These are phyloP conservation scores for Tuber umbilicatum DNA, from an alignment of 495 filamentous ascomycete genomes.

Conservation along the genomic window DNA sequence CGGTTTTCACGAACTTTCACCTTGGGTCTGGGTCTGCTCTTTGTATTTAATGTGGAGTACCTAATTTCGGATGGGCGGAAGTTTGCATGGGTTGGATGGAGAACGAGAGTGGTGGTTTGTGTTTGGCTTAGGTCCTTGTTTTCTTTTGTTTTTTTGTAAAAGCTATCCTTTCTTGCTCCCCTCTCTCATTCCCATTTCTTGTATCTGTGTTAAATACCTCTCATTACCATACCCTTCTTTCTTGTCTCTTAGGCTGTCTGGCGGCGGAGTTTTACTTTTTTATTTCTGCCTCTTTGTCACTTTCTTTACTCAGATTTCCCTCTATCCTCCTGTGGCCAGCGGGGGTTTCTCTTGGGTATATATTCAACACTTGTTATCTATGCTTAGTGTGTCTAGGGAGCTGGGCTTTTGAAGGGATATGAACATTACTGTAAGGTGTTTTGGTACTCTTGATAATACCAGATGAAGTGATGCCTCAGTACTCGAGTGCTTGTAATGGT, in stretches of 20 bases:
- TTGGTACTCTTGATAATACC: neutral
- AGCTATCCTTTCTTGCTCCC: neutral
- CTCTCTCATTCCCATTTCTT: neutral
- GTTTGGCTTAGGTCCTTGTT: neutral
- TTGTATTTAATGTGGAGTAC: slow-evolving; percentile 6
- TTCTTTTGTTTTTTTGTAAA: neutral
- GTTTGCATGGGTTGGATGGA: neutral
- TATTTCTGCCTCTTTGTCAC: neutral
- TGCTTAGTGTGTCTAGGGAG: neutral
- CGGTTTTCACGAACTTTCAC: slow-evolving; percentile 3
- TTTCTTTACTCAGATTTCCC: neutral
- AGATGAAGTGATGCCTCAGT: neutral
- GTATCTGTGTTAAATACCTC: slow-evolving; percentile 5
- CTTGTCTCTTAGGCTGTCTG: slow-evolving; percentile 1
- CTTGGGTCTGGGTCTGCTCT: slow-evolving; percentile 5
- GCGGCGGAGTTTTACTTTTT: slow-evolving; percentile 4
- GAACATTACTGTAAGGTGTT: slow-evolving; percentile 1
- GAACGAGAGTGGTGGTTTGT: neutral
- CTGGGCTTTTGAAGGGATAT: neutral
- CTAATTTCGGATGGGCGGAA: slow-evolving; percentile 5
- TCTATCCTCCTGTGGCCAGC: neutral
- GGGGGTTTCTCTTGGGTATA: neutral
- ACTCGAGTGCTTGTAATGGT: neutral
- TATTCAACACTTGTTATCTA: neutral
- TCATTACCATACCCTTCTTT: slow-evolving; percentile 4